Evolutionary conservation across 2,329 filamentous ascomycete species (phyloP), one percentile per base, ranked within the genome.

Genomic region (Apiospora saccharicola): DNA sequence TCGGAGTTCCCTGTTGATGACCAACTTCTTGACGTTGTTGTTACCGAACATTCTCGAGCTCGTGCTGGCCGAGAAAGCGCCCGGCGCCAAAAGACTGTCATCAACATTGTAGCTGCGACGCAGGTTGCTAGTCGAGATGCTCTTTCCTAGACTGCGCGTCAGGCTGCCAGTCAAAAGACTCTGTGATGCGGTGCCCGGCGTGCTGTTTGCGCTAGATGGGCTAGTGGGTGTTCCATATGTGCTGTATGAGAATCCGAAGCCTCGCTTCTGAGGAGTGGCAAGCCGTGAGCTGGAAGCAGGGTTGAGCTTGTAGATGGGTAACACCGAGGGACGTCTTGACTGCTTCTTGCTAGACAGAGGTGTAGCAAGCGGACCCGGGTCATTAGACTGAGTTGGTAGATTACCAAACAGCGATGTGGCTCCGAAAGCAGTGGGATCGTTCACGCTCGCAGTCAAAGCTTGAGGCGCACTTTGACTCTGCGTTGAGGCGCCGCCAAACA

Each of bases 201-300:
- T 93, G 81, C 92, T 94, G 61, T 89, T 86, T 49, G 86, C 88
- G 79, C 92, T 91, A 5, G 92, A 89, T 30, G 89, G 89, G 76
- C 90, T 94, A 72, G 87, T 90, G 7, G 96, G 95, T 1, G 93
- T 95, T 64, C 94, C 94, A 77, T 97, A 98, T 2, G 92, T 95
- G 75, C 95, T 97, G 83, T 98, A 98, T 1, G 93, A 95, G 81
- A 98, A 97, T 3, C 96, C 96, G 79, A 94, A 98, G 6, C 94
- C 94, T 71, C 93, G 90, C 83, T 94, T 96, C 77, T 95, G 93
- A 0, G 95, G 95, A 0, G 95, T 98, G 43, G 91, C 89, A 72
- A 95, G 91, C 68, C 95, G 92, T 30, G 93, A 92, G 12, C 93
- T 91, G 46, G 94, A 94, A 67, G 90, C 90, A 0, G 95, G 94